phyloP scores from a whole-genome alignment of 108 stramenopile species.

The Fragilariopsis cylindrus region DNA sequence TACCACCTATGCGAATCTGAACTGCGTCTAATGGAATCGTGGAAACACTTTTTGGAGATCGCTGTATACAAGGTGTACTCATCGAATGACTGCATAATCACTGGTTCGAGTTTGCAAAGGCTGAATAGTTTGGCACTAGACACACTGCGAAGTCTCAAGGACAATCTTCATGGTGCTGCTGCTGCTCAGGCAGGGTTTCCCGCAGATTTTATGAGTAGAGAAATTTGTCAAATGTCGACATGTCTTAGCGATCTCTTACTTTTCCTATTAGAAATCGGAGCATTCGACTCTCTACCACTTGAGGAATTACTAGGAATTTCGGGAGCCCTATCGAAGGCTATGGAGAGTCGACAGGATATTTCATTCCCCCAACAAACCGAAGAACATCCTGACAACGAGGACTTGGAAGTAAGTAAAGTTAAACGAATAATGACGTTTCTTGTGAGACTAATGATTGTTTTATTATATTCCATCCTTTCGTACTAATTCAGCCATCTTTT shows the following conservation, averaged over 20 bases:
- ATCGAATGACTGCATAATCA: conserved; percentile 2
- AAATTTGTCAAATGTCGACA: conserved; percentile 17
- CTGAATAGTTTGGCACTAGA: conserved; percentile 7
- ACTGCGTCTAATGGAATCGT: conserved; percentile 21
- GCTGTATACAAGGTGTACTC: neutral
- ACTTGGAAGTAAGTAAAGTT: neutral
- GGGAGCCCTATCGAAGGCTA: neutral
- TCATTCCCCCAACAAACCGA: neutral
- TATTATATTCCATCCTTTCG: neutral
- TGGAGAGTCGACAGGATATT: conserved; percentile 4
- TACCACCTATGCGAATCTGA: conserved; percentile 14
- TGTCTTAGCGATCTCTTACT: conserved; percentile 20
- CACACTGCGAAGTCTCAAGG: conserved; percentile 4
- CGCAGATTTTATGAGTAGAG: conserved; percentile 11
- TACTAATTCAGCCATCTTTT: neutral
- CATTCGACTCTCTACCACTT: conserved; percentile 6
- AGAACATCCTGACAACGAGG: neutral
- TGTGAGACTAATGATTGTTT: neutral
- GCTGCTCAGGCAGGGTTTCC: conserved; percentile 22
- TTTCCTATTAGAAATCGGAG: conserved; percentile 23
- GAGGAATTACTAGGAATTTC: conserved; percentile 1
- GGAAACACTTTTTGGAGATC: conserved; percentile 17
- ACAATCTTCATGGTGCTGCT: conserved; percentile 19
- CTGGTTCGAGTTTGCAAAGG: conserved; percentile 1
- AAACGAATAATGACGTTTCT: too few species aligned